Base-by-base conservation (phyloP, 2,329 filamentous ascomycete genomes). In the Aspergillus pseudoviridinutans region DNA sequence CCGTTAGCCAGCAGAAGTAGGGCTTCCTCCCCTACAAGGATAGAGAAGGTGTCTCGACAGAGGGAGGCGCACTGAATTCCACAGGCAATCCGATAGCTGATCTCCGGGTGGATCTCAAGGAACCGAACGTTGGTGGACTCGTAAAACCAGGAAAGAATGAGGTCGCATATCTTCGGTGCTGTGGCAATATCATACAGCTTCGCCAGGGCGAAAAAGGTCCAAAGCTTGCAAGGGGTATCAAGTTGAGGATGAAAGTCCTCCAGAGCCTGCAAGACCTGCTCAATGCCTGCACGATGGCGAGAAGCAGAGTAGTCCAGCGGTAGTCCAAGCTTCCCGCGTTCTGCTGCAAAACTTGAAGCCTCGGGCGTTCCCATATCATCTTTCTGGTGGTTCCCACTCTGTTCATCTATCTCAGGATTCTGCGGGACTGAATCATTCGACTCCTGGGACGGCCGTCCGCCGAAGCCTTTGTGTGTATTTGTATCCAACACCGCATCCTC, bases 141-240 rank as follows among this genome's bases (percentile, higher is more conserved):
- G 59, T 84, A 78, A 10, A 89, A 75, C 87, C 87, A 90, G 32
- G 79, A 77, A 2, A 80, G 71, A 46, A 87, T 78, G 12, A 74
- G 75, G 51, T 84, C 79, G 28, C 68, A 60, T 69, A 79, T 70
- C 64, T 63, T 46, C 1, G 67, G 62, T 55, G 68, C 59, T 5
- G 62, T 61, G 9, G 68, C 66, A 27, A 72, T 68, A 22, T 85
- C 82, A 52, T 88, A 80, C 42, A 85, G 77, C 58, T 83, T 83
- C 7, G 85, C 83, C 8, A 90, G 70, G 3, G 81, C 83, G 35
- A 84, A 82, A n/a, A 89, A 78, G 0, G 87, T 89, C 80, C 85
- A 90, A 41, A 88, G 73, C 14, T 87, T 85, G 10, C 82, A 78
- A 0, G 87, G 87, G 0, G 87, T 89, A 69, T 90, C 82, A 14